phyloP scores from a whole-genome alignment of 2,329 filamentous ascomycete species.

The Tolypocladium tundrense region DNA sequence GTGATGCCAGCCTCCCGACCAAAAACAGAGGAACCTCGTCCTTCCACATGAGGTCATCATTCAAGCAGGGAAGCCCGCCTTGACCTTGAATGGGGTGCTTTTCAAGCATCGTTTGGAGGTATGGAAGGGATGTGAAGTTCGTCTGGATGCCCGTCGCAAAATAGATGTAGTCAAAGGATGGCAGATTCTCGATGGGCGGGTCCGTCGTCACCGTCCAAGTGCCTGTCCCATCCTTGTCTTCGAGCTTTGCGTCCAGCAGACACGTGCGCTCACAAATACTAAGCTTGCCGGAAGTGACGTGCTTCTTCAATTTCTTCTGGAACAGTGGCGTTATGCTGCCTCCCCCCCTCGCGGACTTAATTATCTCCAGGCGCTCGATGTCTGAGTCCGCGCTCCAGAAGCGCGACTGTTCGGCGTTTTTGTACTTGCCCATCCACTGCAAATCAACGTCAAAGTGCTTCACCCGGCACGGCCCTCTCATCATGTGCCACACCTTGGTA shows the following conservation, averaged over 20 bases:
- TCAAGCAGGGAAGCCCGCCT: slow-evolving; percentile 63
- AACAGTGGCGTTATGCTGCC: slow-evolving; percentile 67
- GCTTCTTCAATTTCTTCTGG: slow-evolving; percentile 54
- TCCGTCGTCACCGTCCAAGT: slow-evolving; percentile 37
- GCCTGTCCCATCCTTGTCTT: slow-evolving; percentile 23
- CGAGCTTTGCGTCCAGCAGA: slow-evolving; percentile 41
- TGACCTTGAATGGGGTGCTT: slow-evolving; percentile 51
- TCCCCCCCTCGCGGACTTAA: slow-evolving; percentile 57
- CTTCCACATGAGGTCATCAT: slow-evolving; percentile 66
- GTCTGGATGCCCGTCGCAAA: slow-evolving; percentile 65
- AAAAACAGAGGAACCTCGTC: slow-evolving; percentile 64
- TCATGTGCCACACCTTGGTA: slow-evolving; percentile 57
- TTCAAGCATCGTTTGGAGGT: slow-evolving; percentile 46
- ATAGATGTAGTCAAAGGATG: slow-evolving; percentile 58
- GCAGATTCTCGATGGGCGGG: slow-evolving; percentile 40
- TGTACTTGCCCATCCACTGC: slow-evolving; percentile 74
- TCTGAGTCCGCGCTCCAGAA: slow-evolving; percentile 72
- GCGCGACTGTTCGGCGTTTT: slow-evolving; percentile 63
- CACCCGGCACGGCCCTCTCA: slow-evolving; percentile 48
- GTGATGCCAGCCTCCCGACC: slow-evolving; percentile 54
- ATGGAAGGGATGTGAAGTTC: slow-evolving; percentile 49
- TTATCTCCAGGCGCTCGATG: slow-evolving; percentile 55
- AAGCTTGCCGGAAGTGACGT: slow-evolving; percentile 41
- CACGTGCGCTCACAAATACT: slow-evolving; percentile 47
- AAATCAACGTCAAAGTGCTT: slow-evolving; percentile 73